Evolutionary conservation across 202 grass and related monocot genomes (phyloP).

Genomic region (Dendrocalamus latiflorus): DNA sequence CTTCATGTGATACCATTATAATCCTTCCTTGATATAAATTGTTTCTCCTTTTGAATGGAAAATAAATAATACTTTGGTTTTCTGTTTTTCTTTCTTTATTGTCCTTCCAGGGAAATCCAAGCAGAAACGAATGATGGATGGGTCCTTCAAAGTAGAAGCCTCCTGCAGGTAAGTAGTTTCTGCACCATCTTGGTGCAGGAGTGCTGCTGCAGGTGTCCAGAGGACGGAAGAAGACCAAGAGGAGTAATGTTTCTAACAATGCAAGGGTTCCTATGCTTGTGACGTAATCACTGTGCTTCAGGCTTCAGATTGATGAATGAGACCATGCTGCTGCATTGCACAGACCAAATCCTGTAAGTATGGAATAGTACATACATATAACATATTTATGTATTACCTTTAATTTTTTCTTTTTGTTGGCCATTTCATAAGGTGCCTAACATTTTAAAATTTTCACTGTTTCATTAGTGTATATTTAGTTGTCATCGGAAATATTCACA

Average conservation of each 20-base stretch:
- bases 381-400: not conserved
- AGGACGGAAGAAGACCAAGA: not conserved
- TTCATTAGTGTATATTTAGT: not conserved
- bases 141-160: too few species aligned
- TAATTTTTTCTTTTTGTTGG: not conserved
- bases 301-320: constrained; percentile 18
- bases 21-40: not conserved
- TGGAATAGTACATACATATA: too few species aligned
- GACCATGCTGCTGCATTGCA: not conserved
- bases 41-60: not conserved
- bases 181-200: not conserved
- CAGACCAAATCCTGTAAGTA: too few species aligned
- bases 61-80: not conserved
- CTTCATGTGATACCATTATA: not conserved
- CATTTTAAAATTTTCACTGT: constrained; percentile 2
- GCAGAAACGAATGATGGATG: not conserved
- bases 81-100: not conserved
- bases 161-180: not conserved
- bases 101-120: not conserved
- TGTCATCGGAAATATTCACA: not conserved
- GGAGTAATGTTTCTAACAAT: not conserved
- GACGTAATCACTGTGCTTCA: too few species aligned
- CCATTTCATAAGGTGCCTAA: not conserved
- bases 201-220: not conserved
- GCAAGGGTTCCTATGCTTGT: not conserved